Percentiles rank a stretch among this genome's conserved stretches.
Evolutionary conservation across 495 filamentous ascomycete species (phyloP).

Genomic region (Elasticomyces elasticus): DNA sequence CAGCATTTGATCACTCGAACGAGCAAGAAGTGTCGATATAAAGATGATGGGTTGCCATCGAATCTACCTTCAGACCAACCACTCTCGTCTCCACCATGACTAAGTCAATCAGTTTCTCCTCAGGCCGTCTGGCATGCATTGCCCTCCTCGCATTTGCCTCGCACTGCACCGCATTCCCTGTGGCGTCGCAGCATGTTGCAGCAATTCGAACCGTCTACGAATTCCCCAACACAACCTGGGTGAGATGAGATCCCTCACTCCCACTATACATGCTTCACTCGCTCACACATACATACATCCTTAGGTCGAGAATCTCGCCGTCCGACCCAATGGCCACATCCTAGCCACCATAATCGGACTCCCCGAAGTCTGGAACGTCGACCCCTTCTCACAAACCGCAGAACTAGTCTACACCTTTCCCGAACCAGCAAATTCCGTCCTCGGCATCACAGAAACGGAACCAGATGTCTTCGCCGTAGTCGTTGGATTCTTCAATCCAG

Average conservation of each 20-base stretch:
- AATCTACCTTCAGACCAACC: too few relatives aligned
- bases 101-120: too few relatives aligned
- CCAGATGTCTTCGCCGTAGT: not conserved
- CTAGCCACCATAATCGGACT: not conserved
- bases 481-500: not conserved
- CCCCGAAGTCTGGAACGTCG: not conserved
- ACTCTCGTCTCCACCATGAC: too few relatives aligned
- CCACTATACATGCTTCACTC: not conserved
- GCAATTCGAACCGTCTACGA: not conserved
- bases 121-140: too few relatives aligned
- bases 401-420: not conserved
- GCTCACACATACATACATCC: not conserved
- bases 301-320: not conserved
- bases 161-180: not conserved
- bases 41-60: too few relatives aligned
- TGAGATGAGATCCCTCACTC: not conserved
- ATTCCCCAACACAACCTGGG: not conserved
- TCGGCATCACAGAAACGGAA: not conserved
- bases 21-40: too few relatives aligned
- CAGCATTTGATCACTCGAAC: too few relatives aligned
- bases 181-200: not conserved
- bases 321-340: not conserved
- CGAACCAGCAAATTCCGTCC: not conserved
- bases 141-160: too few relatives aligned
- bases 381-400: not conserved